phyloP scores from a whole-genome alignment of 352 stramenopile species.

The Pythium scleroteichum region DNA sequence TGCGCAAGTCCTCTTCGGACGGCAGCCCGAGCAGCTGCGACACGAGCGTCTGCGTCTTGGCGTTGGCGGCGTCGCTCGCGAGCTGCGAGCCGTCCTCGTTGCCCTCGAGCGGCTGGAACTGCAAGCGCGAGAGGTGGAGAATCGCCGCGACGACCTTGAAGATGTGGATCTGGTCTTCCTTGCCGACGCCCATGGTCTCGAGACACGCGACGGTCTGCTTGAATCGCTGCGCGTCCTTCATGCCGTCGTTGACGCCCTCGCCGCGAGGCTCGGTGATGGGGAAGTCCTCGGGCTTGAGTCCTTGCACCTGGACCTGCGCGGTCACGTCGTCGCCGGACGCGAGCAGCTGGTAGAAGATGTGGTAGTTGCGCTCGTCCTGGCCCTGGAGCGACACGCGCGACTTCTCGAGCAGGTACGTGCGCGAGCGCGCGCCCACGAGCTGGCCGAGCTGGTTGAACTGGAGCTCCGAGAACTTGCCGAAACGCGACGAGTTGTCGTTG shows the following conservation, averaged over 20 bases:
- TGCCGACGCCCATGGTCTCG: constrained; percentile 71
- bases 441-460: constrained; percentile 91
- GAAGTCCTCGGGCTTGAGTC: constrained; percentile 80
- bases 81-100: constrained; percentile 77
- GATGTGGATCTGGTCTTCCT: constrained; percentile 74
- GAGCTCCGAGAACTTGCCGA: constrained; percentile 96
- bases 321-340: constrained; percentile 54
- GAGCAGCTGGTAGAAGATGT: constrained; percentile 98
- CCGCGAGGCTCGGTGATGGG: constrained; percentile 65
- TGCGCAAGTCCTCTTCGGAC: constrained; percentile 55
- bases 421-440: constrained; percentile 77
- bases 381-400: constrained; percentile 89
- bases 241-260: constrained; percentile 49
- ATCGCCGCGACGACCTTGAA: constrained; percentile 81
- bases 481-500: constrained; percentile 96
- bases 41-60: constrained; percentile 47
- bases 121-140: constrained; percentile 75
- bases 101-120: constrained; percentile 53
- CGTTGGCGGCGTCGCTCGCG: constrained; percentile 50
- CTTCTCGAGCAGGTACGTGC: constrained; percentile 89
- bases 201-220: constrained; percentile 71
- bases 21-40: constrained; percentile 69
- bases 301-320: constrained; percentile 63
- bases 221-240: constrained; percentile 77
- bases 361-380: constrained; percentile 97